A percentile compares a stretch with the other conserved stretches of the same genome.
Evolutionary conservation across 2,329 filamentous ascomycete genomes (phyloP).

Genomic region (Metarhizium rileyi): DNA sequence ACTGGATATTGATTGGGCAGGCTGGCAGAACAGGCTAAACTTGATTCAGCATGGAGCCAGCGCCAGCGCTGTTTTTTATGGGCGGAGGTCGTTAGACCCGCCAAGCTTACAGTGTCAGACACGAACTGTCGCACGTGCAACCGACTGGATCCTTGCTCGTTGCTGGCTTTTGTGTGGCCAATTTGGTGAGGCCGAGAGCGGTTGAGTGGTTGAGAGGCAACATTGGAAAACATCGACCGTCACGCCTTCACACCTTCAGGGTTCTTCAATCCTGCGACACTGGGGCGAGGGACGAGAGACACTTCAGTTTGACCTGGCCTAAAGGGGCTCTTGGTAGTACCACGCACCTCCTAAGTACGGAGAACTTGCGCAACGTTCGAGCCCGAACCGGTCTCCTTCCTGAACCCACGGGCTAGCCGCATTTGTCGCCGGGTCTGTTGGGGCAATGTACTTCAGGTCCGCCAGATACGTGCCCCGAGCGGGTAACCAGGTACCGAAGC

Average conservation of each 20-base stretch:
- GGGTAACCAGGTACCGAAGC: too few relatives aligned
- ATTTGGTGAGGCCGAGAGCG: neutral
- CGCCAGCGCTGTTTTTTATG: conserved; percentile 19
- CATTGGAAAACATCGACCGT: neutral
- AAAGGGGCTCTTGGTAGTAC: too few relatives aligned
- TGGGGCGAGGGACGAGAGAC: neutral
- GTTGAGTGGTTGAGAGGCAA: neutral
- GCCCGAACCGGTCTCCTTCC: too few relatives aligned
- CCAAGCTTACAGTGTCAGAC: conserved; percentile 1
- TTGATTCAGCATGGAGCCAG: neutral
- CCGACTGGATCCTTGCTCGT: neutral
- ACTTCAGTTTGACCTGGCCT: too few relatives aligned
- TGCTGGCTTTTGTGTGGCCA: neutral
- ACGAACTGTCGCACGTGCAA: neutral
- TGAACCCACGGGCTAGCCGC: too few relatives aligned
- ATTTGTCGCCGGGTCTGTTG: too few relatives aligned
- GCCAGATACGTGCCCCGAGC: neutral
- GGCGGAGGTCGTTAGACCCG: conserved; percentile 4
- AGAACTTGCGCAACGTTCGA: too few relatives aligned
- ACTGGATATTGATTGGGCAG: conserved; percentile 23
- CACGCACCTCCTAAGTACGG: too few relatives aligned
- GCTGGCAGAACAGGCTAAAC: conserved; percentile 12
- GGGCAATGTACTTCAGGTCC: too few relatives aligned
- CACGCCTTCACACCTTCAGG: neutral
- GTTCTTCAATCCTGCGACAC: neutral